Conservation (phyloP, 805 yeast species). For the Wickerhamomyces alni region DNA sequence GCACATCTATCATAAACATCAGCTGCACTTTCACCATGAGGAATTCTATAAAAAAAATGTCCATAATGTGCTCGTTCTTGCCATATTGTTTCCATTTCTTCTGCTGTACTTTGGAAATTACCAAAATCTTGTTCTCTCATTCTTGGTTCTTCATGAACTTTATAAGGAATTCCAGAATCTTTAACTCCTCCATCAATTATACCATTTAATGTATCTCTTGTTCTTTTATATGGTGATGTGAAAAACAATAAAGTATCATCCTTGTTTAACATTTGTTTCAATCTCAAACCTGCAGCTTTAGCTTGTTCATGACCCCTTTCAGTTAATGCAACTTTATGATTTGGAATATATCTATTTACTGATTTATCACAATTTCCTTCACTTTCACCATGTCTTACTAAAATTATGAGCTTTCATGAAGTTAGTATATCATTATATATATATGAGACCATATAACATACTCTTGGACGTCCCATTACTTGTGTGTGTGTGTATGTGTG, state of each 20-base stretch:
- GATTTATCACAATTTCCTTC: constrained; percentile 84
- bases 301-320: constrained; percentile 65
- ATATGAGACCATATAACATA: too few relatives aligned
- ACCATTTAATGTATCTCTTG: constrained; percentile 77
- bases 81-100: constrained; percentile 79
- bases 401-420: constrained; percentile 44
- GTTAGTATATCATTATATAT: too few relatives aligned
- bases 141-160: constrained; percentile 80
- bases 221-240: constrained; percentile 81
- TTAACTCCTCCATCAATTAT: constrained; percentile 54
- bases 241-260: constrained; percentile 65
- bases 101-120: constrained; percentile 73
- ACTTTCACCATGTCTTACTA: constrained; percentile 89
- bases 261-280: constrained; percentile 34
- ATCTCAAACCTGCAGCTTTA: constrained; percentile 48
- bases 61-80: constrained; percentile 84
- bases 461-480: constrained; percentile 18
- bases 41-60: constrained; percentile 81
- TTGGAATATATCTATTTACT: constrained; percentile 72
- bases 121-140: constrained; percentile 96
- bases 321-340: constrained; percentile 75
- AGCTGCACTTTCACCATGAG: constrained; percentile 93
- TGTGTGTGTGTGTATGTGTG: constrained; percentile 9
- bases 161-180: constrained; percentile 37
- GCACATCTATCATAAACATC: constrained; percentile 91